A percentile compares a stretch with the other conserved stretches of the same genome.
phyloP scores from a whole-genome alignment of 352 stramenopile species.

The Phytophthora fragariae region DNA sequence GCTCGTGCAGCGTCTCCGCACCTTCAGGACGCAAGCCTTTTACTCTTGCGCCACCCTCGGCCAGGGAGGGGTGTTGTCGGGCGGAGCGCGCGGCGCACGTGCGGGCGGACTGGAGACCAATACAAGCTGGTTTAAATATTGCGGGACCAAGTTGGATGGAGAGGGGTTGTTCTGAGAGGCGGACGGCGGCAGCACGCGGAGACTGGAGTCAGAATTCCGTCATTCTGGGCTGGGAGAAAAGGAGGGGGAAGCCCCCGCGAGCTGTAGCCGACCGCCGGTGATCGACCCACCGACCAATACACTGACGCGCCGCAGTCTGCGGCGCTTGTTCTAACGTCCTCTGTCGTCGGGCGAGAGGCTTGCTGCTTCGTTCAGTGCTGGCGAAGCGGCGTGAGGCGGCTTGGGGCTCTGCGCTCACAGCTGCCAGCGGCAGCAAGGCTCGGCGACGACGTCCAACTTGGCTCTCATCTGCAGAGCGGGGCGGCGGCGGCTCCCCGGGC shows the following conservation, averaged over 20 bases:
- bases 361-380: constrained; percentile 31
- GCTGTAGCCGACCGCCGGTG: constrained; percentile 31
- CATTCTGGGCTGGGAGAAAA: constrained; percentile 42
- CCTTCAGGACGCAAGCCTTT: constrained; percentile 38
- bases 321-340: constrained; percentile 32
- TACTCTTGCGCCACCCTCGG: constrained; percentile 37
- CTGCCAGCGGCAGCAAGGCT: constrained; percentile 28
- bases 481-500: constrained; percentile 30
- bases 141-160: constrained; percentile 43
- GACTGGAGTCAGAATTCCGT: constrained; percentile 48
- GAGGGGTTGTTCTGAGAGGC: constrained; percentile 27
- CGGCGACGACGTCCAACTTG: constrained; percentile 38
- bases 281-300: constrained; percentile 54
- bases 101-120: constrained; percentile 9
- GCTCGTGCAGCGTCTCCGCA: constrained; percentile 10
- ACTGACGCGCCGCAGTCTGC: constrained; percentile 19
- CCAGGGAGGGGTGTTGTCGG: constrained; percentile 44
- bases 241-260: constrained; percentile 24
- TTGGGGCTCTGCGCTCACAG: constrained; percentile 33
- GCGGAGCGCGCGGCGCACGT: constrained; percentile 12
- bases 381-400: constrained; percentile 30
- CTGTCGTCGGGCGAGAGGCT: constrained; percentile 26
- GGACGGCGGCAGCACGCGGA: constrained; percentile 23
- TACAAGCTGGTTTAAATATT: constrained; percentile 26
- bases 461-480: constrained; percentile 29